phyloP scores from a whole-genome alignment of 768 basidiomycete species.

The Gymnopilus dilepis region DNA sequence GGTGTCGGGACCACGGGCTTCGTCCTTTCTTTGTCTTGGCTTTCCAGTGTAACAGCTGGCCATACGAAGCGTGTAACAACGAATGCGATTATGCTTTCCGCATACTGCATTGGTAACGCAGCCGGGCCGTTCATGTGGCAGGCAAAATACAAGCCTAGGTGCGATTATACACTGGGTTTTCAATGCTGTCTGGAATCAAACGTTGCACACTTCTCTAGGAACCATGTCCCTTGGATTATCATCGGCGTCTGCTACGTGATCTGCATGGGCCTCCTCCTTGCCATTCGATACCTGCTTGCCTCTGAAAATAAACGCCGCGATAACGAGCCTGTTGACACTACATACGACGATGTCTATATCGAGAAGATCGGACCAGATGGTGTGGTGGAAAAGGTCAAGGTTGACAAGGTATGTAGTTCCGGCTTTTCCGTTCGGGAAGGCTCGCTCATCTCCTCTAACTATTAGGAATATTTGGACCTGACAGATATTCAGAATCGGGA shows the following conservation, averaged over 20 bases:
- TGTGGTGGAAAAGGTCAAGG: constrained; percentile 54
- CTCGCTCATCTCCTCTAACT: neutral
- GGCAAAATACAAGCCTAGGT: constrained; percentile 69
- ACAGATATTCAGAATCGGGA: constrained; percentile 76
- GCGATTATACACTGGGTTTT: too few relatives aligned
- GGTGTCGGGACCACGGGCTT: constrained; percentile 64
- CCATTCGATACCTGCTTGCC: constrained; percentile 57
- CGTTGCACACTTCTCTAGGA: constrained; percentile 41
- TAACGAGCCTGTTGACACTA: constrained; percentile 52
- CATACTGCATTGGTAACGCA: constrained; percentile 69
- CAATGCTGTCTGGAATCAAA: too few relatives aligned
- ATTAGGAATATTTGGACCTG: constrained; percentile 72
- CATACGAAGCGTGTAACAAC: constrained; percentile 75
- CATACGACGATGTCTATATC: constrained; percentile 67
- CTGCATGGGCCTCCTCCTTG: constrained; percentile 52
- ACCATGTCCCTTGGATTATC: constrained; percentile 78
- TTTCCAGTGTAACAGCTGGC: constrained; percentile 67
- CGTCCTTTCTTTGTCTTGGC: constrained; percentile 64
- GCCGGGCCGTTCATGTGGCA: constrained; percentile 84
- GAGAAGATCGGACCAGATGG: constrained; percentile 59
- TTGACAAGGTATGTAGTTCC: constrained; percentile 64
- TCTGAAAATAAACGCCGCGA: constrained; percentile 72
- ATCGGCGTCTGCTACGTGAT: constrained; percentile 67
- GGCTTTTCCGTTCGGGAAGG: neutral
- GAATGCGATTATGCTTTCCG: constrained; percentile 76